phyloP scores from a whole-genome alignment of 176 grass and related monocot genomes.

The Saccharum officinarum region DNA sequence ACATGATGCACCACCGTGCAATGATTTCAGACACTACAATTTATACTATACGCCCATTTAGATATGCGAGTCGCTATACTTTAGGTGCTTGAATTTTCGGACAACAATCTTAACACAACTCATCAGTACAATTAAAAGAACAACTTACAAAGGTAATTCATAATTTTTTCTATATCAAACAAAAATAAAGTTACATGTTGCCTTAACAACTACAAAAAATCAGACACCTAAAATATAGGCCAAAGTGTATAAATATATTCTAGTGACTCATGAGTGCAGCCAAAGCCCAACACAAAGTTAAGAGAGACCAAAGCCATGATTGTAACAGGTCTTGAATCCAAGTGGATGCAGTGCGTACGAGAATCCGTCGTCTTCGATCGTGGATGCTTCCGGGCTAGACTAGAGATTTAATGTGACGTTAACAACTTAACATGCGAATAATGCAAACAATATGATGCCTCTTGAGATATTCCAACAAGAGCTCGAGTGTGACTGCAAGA shows the following conservation, averaged over 20 bases:
- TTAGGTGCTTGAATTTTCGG: too few species aligned
- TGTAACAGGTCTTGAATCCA: neutral
- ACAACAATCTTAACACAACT: too few species aligned
- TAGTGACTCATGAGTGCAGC: neutral
- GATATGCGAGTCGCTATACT: too few species aligned
- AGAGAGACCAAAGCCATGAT: neutral
- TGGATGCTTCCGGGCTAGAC: neutral
- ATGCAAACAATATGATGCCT: too few species aligned
- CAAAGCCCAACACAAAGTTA: neutral
- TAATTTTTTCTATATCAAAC: too few species aligned
- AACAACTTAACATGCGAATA: constrained; percentile 13
- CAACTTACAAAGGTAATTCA: too few species aligned
- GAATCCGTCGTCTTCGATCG: neutral
- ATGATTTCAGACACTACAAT: neutral
- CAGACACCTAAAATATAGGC: too few species aligned
- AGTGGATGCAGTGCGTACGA: neutral
- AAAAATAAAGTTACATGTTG: too few species aligned
- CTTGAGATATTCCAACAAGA: constrained; percentile 39
- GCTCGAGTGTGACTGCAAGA: constrained; percentile 40
- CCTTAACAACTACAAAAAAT: too few species aligned
- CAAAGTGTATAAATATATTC: too few species aligned
- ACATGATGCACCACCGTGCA: neutral
- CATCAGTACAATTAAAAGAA: too few species aligned
- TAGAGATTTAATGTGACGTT: neutral
- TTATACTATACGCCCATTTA: neutral